A percentile compares a stretch with the other conserved stretches of the same genome.
Conservation (phyloP, 495 filamentous ascomycete genomes). For the Choiromyces venosus region DNA sequence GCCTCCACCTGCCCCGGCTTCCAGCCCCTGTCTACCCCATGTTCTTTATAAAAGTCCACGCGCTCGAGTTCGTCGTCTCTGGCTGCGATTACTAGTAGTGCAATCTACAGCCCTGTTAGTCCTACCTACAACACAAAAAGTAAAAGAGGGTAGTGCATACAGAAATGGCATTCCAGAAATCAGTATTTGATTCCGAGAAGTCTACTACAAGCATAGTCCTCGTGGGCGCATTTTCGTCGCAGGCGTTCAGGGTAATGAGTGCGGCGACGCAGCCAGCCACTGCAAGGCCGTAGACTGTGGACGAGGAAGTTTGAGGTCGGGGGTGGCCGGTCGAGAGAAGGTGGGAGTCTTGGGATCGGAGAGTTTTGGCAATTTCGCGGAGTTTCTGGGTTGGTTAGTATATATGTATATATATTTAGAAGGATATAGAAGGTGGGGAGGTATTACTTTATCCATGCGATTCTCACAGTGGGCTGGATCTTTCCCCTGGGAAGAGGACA, state of each 20-base stretch:
- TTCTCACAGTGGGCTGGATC: slow-evolving; percentile 36
- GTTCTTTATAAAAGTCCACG: slow-evolving; percentile 25
- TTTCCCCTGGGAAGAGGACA: slow-evolving; percentile 36
- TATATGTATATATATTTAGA: slow-evolving; percentile 5
- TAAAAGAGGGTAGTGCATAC: slow-evolving; percentile 20
- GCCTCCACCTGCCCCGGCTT: slow-evolving; percentile 12
- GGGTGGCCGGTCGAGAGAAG: slow-evolving; percentile 14
- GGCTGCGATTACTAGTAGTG: slow-evolving; percentile 39
- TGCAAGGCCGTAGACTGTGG: slow-evolving; percentile 44
- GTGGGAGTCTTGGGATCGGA: slow-evolving; percentile 33
- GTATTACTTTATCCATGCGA: slow-evolving; percentile 32
- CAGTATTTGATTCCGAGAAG: slow-evolving; percentile 41
- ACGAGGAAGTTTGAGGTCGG: slow-evolving; percentile 20
- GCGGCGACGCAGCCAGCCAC: slow-evolving; percentile 42
- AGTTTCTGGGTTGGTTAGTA: slow-evolving; percentile 23
- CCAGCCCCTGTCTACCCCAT: slow-evolving; percentile 14
- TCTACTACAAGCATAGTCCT: slow-evolving; percentile 42
- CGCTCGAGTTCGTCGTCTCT: slow-evolving; percentile 36
- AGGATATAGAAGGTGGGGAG: neutral
- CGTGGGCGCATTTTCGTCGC: slow-evolving; percentile 26
- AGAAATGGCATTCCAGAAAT: slow-evolving; percentile 46
- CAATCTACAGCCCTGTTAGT: slow-evolving; percentile 15
- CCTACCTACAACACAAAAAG: slow-evolving; percentile 7
- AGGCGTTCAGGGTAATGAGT: slow-evolving; percentile 42
- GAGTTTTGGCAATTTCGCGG: slow-evolving; percentile 25